Base-by-base conservation (phyloP, 176 grass and related monocot species). In the Alopecurus myosuroides region DNA sequence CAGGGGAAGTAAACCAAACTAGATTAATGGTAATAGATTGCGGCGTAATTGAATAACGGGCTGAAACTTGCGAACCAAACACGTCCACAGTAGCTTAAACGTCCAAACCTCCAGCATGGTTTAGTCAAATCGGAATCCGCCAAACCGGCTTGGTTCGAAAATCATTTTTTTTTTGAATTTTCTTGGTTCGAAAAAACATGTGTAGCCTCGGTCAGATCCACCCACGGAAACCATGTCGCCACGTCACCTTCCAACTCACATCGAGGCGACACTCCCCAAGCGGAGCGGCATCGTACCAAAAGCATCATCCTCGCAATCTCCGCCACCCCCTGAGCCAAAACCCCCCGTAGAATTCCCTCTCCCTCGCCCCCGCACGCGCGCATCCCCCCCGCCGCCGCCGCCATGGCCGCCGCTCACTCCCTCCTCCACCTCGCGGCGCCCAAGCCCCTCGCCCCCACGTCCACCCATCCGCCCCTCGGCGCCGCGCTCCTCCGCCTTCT, bases 271-370 rank as follows among this genome's bases (percentile, higher is more conserved):
- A 82, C 15, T 60, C 28, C 57, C 87, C 26, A 61, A 42, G 41
- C 80, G 4, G 3, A 18, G 7, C 69, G 17, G 25, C 77, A 28
- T 33, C 18, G 61, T 44, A 19, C 15, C 23, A 18, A 7, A 70
- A 25, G 11, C 37, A 71, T 71, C 68, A 44, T 42, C 88, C 82
- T 86, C 71, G 88, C 83, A 63, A 86, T 77, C 83, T 89, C 88
- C 88, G 88, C 83, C 77, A 18, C n/a, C 12, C 4, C 58, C 22
- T 26, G 25, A 5, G 11, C 48, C 23, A 71, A 82, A 81, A 33
- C 64, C 37, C 39, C 39, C 26, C 50, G 15, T 37, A 83, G 53
- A 85, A 81, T 61, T 52, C 58, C 69, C 74, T 40, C 18, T 25
- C 36, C 15, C 67, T 58, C 4, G 1, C 4, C 34, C 90, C 3